phyloP scores from a whole-genome alignment of 148 eudicot species.

The Silene conica region DNA sequence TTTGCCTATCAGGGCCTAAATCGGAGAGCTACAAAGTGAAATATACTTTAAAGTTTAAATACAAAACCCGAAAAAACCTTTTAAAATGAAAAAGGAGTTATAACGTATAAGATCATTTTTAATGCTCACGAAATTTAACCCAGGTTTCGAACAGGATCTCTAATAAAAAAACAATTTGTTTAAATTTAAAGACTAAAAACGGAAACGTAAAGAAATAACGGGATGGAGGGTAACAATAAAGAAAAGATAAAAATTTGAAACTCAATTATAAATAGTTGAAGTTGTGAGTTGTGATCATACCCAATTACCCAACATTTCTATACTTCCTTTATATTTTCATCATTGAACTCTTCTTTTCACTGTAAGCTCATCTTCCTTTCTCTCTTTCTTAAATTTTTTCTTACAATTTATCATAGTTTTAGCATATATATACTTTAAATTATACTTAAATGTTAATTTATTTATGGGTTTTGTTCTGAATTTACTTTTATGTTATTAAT shows the following conservation, averaged over 20 bases:
- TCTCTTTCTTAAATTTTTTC: conserved; percentile 14
- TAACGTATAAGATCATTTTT: too few species aligned
- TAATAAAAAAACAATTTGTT: too few species aligned
- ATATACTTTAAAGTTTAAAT: too few species aligned
- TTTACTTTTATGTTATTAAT: background rate
- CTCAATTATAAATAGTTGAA: conserved; percentile 18
- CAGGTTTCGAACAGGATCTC: too few species aligned
- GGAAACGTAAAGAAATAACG: too few species aligned
- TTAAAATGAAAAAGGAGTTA: too few species aligned
- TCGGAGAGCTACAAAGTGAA: too few species aligned
- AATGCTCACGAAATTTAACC: too few species aligned
- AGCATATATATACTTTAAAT: background rate
- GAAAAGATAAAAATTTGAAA: conserved; percentile 3
- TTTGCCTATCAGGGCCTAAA: too few species aligned
- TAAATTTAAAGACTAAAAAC: too few species aligned
- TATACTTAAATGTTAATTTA: conserved; percentile 3
- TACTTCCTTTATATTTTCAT: conserved; percentile 12
- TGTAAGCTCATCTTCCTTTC: conserved; percentile 38
- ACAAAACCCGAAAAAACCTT: too few species aligned
- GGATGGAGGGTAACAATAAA: background rate
- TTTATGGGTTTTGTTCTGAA: conserved; percentile 15
- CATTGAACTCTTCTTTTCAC: conserved; percentile 1
- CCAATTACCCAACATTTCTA: conserved; percentile 35
- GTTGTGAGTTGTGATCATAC: conserved; percentile 16
- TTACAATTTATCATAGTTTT: background rate